Conservation (phyloP, 805 yeast species). For the Candida ascalaphidarum region DNA sequence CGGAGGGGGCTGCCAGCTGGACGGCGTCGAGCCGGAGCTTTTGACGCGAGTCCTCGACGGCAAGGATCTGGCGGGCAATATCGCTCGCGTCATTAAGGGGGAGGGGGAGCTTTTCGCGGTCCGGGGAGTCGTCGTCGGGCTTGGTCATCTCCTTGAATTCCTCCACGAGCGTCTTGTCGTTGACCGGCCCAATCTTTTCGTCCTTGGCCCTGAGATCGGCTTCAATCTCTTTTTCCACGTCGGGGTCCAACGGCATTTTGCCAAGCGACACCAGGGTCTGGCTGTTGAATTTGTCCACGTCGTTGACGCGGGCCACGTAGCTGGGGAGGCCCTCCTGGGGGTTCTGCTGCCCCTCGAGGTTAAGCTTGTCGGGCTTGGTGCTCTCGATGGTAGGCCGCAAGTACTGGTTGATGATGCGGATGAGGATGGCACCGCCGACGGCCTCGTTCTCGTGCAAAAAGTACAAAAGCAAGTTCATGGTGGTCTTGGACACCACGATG, state of each 20-base stretch:
- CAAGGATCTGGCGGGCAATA: conserved; percentile 66
- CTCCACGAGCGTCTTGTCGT: conserved; percentile 45
- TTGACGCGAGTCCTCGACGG: conserved; percentile 76
- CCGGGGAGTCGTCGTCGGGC: conserved; percentile 58
- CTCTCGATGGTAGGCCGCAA: conserved; percentile 44
- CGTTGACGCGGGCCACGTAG: conserved; percentile 31
- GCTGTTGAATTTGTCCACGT: conserved; percentile 54
- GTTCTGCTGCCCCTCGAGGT: conserved; percentile 39
- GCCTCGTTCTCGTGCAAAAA: conserved; percentile 89
- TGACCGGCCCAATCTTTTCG: conserved; percentile 31
- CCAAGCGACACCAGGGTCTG: conserved; percentile 79
- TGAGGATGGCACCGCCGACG: conserved; percentile 82
- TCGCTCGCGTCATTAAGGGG: conserved; percentile 80
- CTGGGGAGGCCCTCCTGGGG: conserved; percentile 47
- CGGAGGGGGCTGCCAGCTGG: conserved; percentile 84
- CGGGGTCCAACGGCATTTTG: conserved; percentile 77
- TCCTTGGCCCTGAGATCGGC: conserved; percentile 77
- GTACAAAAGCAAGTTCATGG: conserved; percentile 74
- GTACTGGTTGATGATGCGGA: conserved; percentile 79
- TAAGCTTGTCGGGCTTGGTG: conserved; percentile 29
- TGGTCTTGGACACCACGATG: conserved; percentile 71
- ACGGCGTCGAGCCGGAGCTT: conserved; percentile 58
- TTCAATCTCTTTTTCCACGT: conserved; percentile 74
- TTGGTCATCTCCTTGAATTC: conserved; percentile 55
- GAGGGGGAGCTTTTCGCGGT: conserved; percentile 68